These are phyloP conservation scores for Trichophaea hybrida DNA, from an alignment of 2,329 filamentous ascomycete genomes.

Conservation along the genomic window DNA sequence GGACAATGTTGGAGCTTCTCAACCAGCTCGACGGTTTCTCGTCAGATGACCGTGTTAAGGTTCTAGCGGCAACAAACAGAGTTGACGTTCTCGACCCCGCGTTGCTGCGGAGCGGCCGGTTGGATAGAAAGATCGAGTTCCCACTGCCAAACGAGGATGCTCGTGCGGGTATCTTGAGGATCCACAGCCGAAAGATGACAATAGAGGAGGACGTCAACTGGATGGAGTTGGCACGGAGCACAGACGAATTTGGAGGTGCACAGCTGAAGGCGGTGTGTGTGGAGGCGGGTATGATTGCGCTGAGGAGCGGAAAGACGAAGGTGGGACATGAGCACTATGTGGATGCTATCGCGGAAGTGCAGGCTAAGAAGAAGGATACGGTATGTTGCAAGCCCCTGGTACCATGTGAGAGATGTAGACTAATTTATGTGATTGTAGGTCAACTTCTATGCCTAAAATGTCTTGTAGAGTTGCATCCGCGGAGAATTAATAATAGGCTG, in stretches of 20 bases:
- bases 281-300: constrained; percentile 96
- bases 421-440: constrained; percentile 20
- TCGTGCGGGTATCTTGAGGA: constrained; percentile 88
- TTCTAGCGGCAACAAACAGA: constrained; percentile 85
- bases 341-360: constrained; percentile 92
- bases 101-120: constrained; percentile 74
- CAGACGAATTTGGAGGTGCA: constrained; percentile 94
- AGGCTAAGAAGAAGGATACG: constrained; percentile 84
- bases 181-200: constrained; percentile 97
- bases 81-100: constrained; percentile 89
- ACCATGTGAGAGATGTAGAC: not conserved
- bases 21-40: constrained; percentile 98
- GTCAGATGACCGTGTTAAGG: constrained; percentile 91
- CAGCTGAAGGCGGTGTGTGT: constrained; percentile 98
- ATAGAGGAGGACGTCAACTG: constrained; percentile 90
- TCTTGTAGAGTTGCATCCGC: not conserved
- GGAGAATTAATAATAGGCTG: not conserved
- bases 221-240: constrained; percentile 86
- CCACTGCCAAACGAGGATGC: constrained; percentile 96
- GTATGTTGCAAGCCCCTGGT: constrained; percentile 31
- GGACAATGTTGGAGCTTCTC: constrained; percentile 95
- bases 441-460: constrained; percentile 26
- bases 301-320: constrained; percentile 87
- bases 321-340: constrained; percentile 98
- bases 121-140: constrained; percentile 97